Evolutionary conservation across 768 basidiomycete genomes (phyloP).

Genomic region (Kwoniella mangroviensis): DNA sequence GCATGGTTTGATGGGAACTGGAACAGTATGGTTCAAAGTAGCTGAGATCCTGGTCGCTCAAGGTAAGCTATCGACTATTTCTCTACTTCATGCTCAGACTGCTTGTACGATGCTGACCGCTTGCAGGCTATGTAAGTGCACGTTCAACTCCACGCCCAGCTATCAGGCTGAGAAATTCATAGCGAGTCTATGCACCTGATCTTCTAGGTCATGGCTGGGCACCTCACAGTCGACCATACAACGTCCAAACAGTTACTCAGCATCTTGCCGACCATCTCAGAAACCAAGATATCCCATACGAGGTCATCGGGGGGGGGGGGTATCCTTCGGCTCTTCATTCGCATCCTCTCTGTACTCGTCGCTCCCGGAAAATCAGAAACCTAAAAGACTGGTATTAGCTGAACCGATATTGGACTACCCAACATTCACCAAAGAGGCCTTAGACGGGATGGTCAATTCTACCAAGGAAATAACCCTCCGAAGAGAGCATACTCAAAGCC

Average conservation of each 20-base stretch:
- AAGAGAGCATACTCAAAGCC: slow-evolving; percentile 25
- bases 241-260: slow-evolving; percentile 15
- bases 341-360: neutral
- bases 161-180: neutral
- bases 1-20: slow-evolving; percentile 27
- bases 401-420: slow-evolving; percentile 29
- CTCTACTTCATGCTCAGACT: neutral
- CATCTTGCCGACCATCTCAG: slow-evolving; percentile 28
- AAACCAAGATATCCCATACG: slow-evolving; percentile 21
- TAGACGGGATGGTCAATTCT: slow-evolving; percentile 17
- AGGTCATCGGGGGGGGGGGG: slow-evolving; percentile 31
- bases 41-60: slow-evolving; percentile 24
- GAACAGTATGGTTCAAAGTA: slow-evolving; percentile 32
- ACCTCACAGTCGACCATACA: slow-evolving; percentile 22
- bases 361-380: slow-evolving; percentile 14
- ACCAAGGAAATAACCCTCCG: slow-evolving; percentile 15
- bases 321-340: slow-evolving; percentile 32
- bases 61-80: slow-evolving; percentile 8
- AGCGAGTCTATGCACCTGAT: slow-evolving; percentile 35
- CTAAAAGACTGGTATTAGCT: slow-evolving; percentile 21
- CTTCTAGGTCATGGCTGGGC: slow-evolving; percentile 33
- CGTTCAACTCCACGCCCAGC: neutral
- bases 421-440: neutral
- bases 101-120: neutral
- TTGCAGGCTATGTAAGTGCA: slow-evolving; percentile 6